Evolutionary conservation across 2,329 filamentous ascomycete genomes (phyloP).

Genomic region (Botrytis paeoniae): DNA sequence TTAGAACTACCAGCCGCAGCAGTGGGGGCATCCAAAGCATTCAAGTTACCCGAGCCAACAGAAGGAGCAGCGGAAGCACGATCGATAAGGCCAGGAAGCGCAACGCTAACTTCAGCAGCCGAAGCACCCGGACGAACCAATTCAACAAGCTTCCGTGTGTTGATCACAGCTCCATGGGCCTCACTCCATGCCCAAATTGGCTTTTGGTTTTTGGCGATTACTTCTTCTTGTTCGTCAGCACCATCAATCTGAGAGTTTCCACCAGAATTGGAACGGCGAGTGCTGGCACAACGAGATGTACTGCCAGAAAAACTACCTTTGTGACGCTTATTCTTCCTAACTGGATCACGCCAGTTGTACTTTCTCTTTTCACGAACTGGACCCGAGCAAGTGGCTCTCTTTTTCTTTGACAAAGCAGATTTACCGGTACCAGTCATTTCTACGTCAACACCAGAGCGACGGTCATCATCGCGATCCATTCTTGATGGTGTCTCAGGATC

Average conservation of each 20-base stretch:
- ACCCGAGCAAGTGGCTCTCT: not conserved
- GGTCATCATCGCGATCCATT: not conserved
- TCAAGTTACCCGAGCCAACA: not conserved
- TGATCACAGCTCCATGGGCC: not conserved
- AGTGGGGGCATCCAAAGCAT: not conserved
- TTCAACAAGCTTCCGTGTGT: not conserved
- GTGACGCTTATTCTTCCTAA: not conserved
- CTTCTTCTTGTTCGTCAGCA: not conserved
- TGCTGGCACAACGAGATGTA: not conserved
- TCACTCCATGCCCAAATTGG: not conserved
- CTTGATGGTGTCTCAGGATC: not conserved
- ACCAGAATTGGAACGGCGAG: no score
- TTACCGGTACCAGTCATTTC: accelerated
- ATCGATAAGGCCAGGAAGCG: not conserved
- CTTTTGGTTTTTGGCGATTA: not conserved
- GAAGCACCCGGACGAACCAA: no score
- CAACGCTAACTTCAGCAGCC: not conserved
- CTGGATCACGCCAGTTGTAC: not conserved
- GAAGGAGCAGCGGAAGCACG: not conserved
- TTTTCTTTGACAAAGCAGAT: not conserved
- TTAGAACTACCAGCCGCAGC: not conserved
- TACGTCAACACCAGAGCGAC: no score
- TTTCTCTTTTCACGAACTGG: not conserved
- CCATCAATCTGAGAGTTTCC: not conserved
- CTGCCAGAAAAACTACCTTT: accelerated